These are phyloP conservation scores for Cladosporium sp. DNA, from an alignment of 2,329 filamentous ascomycete species.

Conservation along the genomic window DNA sequence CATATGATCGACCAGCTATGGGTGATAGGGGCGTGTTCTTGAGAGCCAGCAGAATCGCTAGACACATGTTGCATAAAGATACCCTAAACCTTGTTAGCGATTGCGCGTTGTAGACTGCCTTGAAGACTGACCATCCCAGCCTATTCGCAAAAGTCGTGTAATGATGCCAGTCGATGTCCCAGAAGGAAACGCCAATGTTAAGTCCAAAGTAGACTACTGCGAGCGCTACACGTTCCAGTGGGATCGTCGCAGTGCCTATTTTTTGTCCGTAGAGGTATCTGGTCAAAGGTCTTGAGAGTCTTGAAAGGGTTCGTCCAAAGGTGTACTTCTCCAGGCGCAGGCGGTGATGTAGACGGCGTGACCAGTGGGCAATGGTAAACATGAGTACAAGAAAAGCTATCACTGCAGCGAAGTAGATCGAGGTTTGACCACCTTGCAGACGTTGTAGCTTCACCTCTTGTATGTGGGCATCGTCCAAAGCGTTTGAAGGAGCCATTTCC, in stretches of 20 bases:
- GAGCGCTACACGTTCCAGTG: constrained; percentile 3
- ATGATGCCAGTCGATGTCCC: constrained; percentile 14
- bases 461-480: constrained; percentile 8
- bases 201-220: constrained; percentile 12
- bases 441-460: constrained; percentile 8
- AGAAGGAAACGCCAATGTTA: constrained; percentile 13
- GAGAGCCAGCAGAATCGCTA: constrained; percentile 22
- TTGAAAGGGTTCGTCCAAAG: not conserved
- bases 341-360: constrained; percentile 4
- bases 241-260: not conserved
- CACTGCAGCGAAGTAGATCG: constrained; percentile 17
- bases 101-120: not conserved
- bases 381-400: constrained; percentile 15
- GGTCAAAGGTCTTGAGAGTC: not conserved
- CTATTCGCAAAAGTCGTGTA: constrained; percentile 21
- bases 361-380: constrained; percentile 18
- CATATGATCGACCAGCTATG: constrained; percentile 21
- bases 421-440: constrained; percentile 10
- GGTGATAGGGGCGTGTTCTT: constrained; percentile 26
- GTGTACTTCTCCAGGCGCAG: not conserved
- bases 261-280: not conserved
- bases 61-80: constrained; percentile 21
- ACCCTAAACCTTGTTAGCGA: constrained; percentile 15
- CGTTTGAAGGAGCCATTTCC: constrained; percentile 14
- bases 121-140: constrained; percentile 20